phyloP scores from a whole-genome alignment of 148 eudicot species.

The Amaranthus palmeri region DNA sequence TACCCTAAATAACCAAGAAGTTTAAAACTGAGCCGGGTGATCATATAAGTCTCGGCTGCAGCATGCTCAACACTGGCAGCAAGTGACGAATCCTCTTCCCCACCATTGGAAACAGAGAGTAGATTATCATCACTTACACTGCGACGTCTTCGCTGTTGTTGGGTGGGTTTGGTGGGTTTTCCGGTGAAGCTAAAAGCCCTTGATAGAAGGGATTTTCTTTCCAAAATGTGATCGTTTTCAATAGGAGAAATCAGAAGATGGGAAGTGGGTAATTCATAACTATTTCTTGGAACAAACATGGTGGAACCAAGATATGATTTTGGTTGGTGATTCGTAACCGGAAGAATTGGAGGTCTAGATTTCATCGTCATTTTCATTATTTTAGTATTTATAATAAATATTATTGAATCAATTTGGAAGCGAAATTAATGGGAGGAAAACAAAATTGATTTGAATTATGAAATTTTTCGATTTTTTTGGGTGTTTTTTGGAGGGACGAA shows the following conservation, averaged over 20 bases:
- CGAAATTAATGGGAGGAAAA: neutral
- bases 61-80: constrained; percentile 59
- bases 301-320: constrained; percentile 13
- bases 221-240: constrained; percentile 29
- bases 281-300: constrained; percentile 21
- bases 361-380: constrained; percentile 6
- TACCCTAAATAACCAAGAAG: constrained; percentile 84
- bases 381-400: neutral
- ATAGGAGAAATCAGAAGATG: constrained; percentile 22
- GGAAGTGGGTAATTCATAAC: constrained; percentile 23
- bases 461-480: neutral
- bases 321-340: constrained; percentile 22
- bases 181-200: constrained; percentile 37
- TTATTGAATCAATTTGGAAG: neutral
- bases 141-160: constrained; percentile 42
- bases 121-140: constrained; percentile 33
- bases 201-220: constrained; percentile 37
- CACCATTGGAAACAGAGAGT: constrained; percentile 19
- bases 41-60: constrained; percentile 65
- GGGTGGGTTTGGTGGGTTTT: neutral
- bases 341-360: constrained; percentile 26
- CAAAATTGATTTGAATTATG: neutral
- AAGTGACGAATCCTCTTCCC: constrained; percentile 34
- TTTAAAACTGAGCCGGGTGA: constrained; percentile 61
- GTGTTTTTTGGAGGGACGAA: neutral